A percentile compares a stretch with the other conserved stretches of the same genome.
Conservation (phyloP, 2,329 filamentous ascomycete species). For the Ampelomyces quisqualis region DNA sequence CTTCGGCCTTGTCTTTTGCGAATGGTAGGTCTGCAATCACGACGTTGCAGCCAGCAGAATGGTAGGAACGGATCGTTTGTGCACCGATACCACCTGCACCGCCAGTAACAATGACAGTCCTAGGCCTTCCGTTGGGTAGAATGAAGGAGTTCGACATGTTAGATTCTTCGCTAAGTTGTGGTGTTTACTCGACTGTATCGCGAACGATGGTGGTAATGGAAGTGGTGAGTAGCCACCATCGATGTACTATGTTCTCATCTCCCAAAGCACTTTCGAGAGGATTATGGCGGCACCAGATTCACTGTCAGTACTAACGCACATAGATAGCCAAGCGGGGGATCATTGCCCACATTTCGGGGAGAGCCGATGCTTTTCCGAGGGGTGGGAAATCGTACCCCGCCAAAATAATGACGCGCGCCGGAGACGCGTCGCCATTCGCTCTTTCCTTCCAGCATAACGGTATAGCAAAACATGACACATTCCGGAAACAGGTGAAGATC, state of each 20-base stretch:
- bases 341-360: slow-evolving; percentile 13
- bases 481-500: not conserved
- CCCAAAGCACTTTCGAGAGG: too few relatives aligned
- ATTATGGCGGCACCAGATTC: too few relatives aligned
- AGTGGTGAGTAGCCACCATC: not conserved
- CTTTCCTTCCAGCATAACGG: not conserved
- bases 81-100: slow-evolving; percentile 47
- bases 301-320: not conserved
- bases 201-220: not conserved
- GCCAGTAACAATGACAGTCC: slow-evolving; percentile 47
- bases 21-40: slow-evolving; percentile 43
- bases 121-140: slow-evolving; percentile 23
- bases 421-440: slow-evolving; percentile 3
- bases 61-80: slow-evolving; percentile 43
- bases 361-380: slow-evolving; percentile 5
- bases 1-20: slow-evolving; percentile 24
- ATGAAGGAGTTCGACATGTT: slow-evolving; percentile 6
- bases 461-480: too few relatives aligned
- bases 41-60: slow-evolving; percentile 43
- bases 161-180: not conserved
- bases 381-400: slow-evolving; percentile 13
- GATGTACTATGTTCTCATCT: too few relatives aligned
- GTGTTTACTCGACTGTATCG: too few relatives aligned
- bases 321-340: not conserved
- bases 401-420: slow-evolving; percentile 1